Evolutionary conservation across 805 yeast genomes (phyloP), one percentile per base, ranked within the genome.

Genomic region (Pichia occidentalis): DNA sequence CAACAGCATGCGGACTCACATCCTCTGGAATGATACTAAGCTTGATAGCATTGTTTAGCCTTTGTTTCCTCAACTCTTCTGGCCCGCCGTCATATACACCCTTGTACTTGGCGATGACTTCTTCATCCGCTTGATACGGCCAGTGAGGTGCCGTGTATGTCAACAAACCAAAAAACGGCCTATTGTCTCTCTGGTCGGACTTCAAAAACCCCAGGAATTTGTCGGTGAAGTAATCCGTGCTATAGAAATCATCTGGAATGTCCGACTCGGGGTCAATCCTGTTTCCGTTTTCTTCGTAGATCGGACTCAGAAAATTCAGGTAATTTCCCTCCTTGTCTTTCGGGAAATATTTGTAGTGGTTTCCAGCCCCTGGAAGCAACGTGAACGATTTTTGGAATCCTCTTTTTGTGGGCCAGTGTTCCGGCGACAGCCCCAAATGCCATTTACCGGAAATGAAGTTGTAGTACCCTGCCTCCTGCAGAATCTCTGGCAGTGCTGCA

Each of bases 131-230:
- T 53, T 75, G 81, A 48, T 67, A 64, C 9, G 82, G 82, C 81
- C 82, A 76, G 50, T 75, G 81, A 3, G 81, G 82, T 1, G 82
- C 81, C 4, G 80, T 73, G 47, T 71, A 75, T 6, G 80, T 75
- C 40, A 76, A 56, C 18, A 62, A 54, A 4, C 76, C 74, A 40
- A 74, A 70, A 44, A 71, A 75, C 8, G 81, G 81, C 47, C 70
- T 57, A n/a, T 59, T 70, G 4, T 49, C 47, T 34, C 73, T 55
- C 4, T 44, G 38, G 11, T 52, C 46, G 29, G 54, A 64, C 20
- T 64, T 67, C 28, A 73, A 42, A 10, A 62, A 64, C 20, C 36
- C 21, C 20, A 35, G 22, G 14, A 35, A 40, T 43, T 62, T 67
- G 34, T 63, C 63, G 11, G 76, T 71, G 51, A 63, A 73, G 40